Base-by-base conservation (phyloP, 169 alveolate genomes). In the Cryptosporidium sp. region DNA sequence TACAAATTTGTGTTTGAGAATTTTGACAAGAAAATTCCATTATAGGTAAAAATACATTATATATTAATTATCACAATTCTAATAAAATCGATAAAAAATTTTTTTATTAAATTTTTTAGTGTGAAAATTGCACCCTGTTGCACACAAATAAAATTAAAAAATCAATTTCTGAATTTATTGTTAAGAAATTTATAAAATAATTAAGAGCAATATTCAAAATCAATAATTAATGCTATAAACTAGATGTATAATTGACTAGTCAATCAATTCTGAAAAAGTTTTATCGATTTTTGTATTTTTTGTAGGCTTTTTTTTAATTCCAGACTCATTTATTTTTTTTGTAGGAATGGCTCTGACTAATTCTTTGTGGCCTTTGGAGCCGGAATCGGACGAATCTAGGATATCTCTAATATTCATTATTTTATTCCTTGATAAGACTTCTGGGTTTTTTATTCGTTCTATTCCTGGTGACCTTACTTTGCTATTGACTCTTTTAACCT, bases 11-110 rank as follows among this genome's bases (percentile, higher is more conserved):
- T 3, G 85, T 21, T 26, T 44, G 62, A 70, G 42, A 44, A 70
- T 70, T 31, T 44, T 70, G 52, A 35, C 52, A 45, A 65, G 31
- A 65, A 70, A 70, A 70, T 31, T 70, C 85, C 85, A 70, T 70
- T 70, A 70, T 70, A 45, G 42, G 31, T 39, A 52, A 10, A 26
- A 26, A 44, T 33, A 21, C 31, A 29, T 56, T 56, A 56, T 21
- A 56, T 56, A n/a, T 56, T 56, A 56, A n/a, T 23, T 56, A 26
- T 23, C 2, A 56, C 26, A n/a, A 56, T 16, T 56, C 37, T 9
- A 23, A 26, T 56, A 56, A 21, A 26, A 56, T 21, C 35, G 26
- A 21, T 21, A 23, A 5, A 16, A 4, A 56, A 56, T 56, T 53
- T 53, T n/a, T 56, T 56, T 21, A 21, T n/a, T 26, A n/a, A n/a